Conservation (phyloP, 176 grass and related monocot genomes). For the Oropetium thomaeum region DNA sequence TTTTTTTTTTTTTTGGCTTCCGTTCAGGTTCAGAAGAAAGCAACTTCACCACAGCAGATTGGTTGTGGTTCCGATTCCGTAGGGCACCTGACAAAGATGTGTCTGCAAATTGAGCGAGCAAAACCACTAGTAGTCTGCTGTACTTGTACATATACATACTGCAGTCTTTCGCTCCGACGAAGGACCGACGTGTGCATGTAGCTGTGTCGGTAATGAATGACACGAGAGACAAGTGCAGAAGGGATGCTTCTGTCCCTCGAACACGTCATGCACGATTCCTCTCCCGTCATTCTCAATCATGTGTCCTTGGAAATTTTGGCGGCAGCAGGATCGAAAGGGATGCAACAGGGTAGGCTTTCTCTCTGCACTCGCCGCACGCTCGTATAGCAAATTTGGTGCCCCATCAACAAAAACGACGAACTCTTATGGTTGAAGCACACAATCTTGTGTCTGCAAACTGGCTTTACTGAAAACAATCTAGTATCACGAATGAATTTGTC, state of each 20-base stretch:
- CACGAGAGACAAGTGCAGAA: slow-evolving; percentile 19
- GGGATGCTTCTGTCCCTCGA: slow-evolving; percentile 17
- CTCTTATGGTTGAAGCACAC: background rate
- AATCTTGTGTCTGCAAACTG: no score
- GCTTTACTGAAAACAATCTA: no score
- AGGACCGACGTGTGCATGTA: background rate
- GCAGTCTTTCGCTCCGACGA: background rate
- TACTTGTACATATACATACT: background rate
- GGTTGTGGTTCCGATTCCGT: background rate
- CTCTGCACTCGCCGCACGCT: background rate
- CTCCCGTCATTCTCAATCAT: slow-evolving; percentile 5
- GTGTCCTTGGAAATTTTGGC: slow-evolving; percentile 16
- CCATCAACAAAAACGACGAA: background rate
- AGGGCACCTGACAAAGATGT: background rate
- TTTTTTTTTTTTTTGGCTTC: no score
- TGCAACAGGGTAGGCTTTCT: background rate
- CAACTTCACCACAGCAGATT: no score
- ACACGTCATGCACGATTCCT: slow-evolving; percentile 15
- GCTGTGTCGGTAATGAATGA: slow-evolving; percentile 9
- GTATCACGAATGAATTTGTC: background rate
- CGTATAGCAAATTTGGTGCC: background rate
- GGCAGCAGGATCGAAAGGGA: background rate
- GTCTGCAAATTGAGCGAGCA: background rate
- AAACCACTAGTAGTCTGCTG: background rate
- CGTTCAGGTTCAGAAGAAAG: no score